These are phyloP conservation scores for Chaetomiaceae sp. DNA, from an alignment of 2,329 filamentous ascomycete genomes.

Conservation along the genomic window DNA sequence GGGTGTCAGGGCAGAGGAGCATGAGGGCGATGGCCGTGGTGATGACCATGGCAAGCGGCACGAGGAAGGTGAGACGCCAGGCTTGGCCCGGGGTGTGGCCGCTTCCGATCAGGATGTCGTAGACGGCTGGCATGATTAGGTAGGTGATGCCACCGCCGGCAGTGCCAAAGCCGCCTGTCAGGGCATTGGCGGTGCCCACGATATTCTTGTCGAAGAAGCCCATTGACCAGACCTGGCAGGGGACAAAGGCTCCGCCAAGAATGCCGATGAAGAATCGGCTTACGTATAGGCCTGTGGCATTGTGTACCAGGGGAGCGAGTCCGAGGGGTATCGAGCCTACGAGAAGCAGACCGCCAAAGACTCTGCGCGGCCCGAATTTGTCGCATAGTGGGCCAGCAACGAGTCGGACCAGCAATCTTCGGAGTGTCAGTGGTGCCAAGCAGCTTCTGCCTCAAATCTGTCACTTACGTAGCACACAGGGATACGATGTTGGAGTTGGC, in stretches of 20 bases:
- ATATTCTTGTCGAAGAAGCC: slow-evolving; percentile 92
- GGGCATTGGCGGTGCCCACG: slow-evolving; percentile 80
- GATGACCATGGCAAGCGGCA: slow-evolving; percentile 74
- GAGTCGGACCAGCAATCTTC: slow-evolving; percentile 67
- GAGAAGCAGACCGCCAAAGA: slow-evolving; percentile 75
- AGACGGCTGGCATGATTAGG: slow-evolving; percentile 89
- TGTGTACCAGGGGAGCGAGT: slow-evolving; percentile 71
- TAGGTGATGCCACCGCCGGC: slow-evolving; percentile 87
- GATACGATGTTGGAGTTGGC: slow-evolving; percentile 90
- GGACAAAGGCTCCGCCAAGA: slow-evolving; percentile 73
- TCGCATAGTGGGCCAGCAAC: slow-evolving; percentile 82
- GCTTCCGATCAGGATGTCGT: slow-evolving; percentile 64
- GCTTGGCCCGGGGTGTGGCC: slow-evolving; percentile 63
- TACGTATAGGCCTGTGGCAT: slow-evolving; percentile 62
- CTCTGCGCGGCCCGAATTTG: slow-evolving; percentile 71
- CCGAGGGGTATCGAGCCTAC: slow-evolving; percentile 76
- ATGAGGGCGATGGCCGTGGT: slow-evolving; percentile 64
- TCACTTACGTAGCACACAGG: slow-evolving; percentile 59
- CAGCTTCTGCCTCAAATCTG: neutral
- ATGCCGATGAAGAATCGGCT: slow-evolving; percentile 79
- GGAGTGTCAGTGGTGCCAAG: slow-evolving; percentile 1
- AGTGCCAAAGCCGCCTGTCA: slow-evolving; percentile 82
- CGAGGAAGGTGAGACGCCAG: slow-evolving; percentile 81
- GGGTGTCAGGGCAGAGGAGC: slow-evolving; percentile 73
- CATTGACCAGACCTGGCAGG: slow-evolving; percentile 89